phyloP scores from a whole-genome alignment of 2,329 filamentous ascomycete species.

The Leptographium wingfieldii region DNA sequence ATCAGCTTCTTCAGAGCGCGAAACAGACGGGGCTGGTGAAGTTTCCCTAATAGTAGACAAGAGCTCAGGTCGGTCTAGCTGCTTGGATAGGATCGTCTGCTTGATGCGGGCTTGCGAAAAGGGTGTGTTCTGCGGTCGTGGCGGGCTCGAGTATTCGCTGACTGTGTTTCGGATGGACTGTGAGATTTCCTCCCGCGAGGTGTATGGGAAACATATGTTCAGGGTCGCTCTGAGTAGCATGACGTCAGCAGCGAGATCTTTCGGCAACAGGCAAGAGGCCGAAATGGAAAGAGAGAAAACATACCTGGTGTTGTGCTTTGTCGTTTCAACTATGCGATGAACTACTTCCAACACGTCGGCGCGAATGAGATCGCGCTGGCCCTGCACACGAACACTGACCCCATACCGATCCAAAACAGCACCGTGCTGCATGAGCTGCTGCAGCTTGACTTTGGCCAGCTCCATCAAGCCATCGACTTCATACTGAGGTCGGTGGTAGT shows the following conservation, averaged over 20 bases:
- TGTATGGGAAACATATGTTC: slow-evolving; percentile 98
- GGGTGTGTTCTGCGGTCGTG: slow-evolving; percentile 50
- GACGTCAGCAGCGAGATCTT: neutral
- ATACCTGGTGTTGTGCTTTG: slow-evolving; percentile 71
- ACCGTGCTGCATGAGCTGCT: slow-evolving; percentile 84
- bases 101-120: slow-evolving; percentile 84
- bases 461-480: slow-evolving; percentile 97
- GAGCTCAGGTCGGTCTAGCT: slow-evolving; percentile 34
- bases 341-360: slow-evolving; percentile 82
- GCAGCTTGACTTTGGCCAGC: slow-evolving; percentile 89
- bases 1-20: slow-evolving; percentile 34
- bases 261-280: neutral
- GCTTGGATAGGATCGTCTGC: slow-evolving; percentile 67
- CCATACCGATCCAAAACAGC: slow-evolving; percentile 89
- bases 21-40: slow-evolving; percentile 29
- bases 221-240: slow-evolving; percentile 38
- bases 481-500: slow-evolving; percentile 93
- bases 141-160: slow-evolving; percentile 66
- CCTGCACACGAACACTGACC: slow-evolving; percentile 72
- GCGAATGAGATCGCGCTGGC: slow-evolving; percentile 71
- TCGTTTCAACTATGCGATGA: slow-evolving; percentile 74
- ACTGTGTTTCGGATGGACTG: slow-evolving; percentile 80
- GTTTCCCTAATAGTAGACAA: slow-evolving; percentile 37
- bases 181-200: slow-evolving; percentile 89
- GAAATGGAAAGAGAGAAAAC: slow-evolving; percentile 8